Conservation (phyloP, 345 rosid species). For the Tarenaya hassleriana region DNA sequence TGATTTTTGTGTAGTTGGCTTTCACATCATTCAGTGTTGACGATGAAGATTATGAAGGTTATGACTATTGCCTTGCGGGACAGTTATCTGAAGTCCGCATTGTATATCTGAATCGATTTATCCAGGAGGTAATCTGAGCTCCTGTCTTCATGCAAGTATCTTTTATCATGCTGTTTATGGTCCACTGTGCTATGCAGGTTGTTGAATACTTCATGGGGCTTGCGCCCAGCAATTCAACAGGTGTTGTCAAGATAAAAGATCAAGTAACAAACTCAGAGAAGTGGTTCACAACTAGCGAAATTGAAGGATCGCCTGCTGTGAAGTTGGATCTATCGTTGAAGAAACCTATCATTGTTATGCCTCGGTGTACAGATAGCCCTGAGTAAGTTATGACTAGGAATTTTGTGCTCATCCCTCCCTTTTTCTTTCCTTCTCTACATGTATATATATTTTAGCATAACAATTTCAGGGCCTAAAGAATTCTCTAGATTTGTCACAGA, state of each 20-base stretch:
- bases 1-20: constrained; percentile 41
- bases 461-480: constrained; percentile 9
- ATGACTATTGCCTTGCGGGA: constrained; percentile 78
- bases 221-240: constrained; percentile 60
- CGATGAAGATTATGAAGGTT: constrained; percentile 88
- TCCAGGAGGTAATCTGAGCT: constrained; percentile 74
- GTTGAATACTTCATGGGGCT: constrained; percentile 87
- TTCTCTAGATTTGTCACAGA: constrained; percentile 6
- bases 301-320: constrained; percentile 93
- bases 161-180: constrained; percentile 28
- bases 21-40: constrained; percentile 76
- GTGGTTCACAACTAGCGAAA: constrained; percentile 78
- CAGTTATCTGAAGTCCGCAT: constrained; percentile 96
- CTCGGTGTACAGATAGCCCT: constrained; percentile 74
- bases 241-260: constrained; percentile 68
- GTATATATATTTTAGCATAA: constrained; percentile 3
- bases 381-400: constrained; percentile 57
- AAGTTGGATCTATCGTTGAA: constrained; percentile 84
- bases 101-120: constrained; percentile 90
- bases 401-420: not conserved
- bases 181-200: constrained; percentile 45
- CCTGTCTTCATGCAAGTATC: constrained; percentile 9
- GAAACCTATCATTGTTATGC: constrained; percentile 96
- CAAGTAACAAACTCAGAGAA: constrained; percentile 84
- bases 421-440: not conserved